Evolutionary conservation across 1,139 yeast species (phyloP), one percentile per base, ranked within the genome.

Genomic region (Candida pseudoviswanathii): DNA sequence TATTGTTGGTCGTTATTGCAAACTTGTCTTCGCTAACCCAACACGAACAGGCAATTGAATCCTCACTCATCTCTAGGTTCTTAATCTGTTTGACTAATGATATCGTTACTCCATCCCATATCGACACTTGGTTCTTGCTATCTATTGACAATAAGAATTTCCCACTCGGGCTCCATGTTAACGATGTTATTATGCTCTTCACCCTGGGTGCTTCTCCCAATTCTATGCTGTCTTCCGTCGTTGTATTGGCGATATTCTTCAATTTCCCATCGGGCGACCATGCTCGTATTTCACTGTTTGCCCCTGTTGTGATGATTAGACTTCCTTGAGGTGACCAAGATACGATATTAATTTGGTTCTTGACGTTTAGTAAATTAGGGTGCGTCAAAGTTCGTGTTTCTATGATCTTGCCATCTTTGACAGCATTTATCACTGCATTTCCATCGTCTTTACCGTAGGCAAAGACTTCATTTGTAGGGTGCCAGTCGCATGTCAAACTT

Each of bases 11-110:
- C 0, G 96, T 82, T 10, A 87, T 69, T 2, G 92, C 90, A 64
- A 89, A 88, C 54, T 84, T 86, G 51, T 73, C 69, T 37, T 81
- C 81, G 57, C 83, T 87, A 22, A 90, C 72, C 97, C 97, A 91
- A 55, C 85, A 82, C 4, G 60, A 75, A 58, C 81, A 86, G 1
- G 80, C 43, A 3, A 41, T 32, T 4, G 48, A 21, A n/a, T 50
- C 51, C 21, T 32, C 42, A 7, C 8, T 40, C 26, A 33, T 38
- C 31, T 46, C 53, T 16, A 32, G 24, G 27, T 44, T 46, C 11
- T 57, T 59, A 11, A 71, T 56, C 46, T 64, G 70, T 51, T 70
- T 71, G 22, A 76, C 57, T 24, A 71, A 55, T 9, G 61, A 57
- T 22, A 75, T 56, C 5, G 69, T 68, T 26, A 60, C 54, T 3